Conservation (phyloP, 2,329 filamentous ascomycete genomes). For the Aspergillus thermomutatus region DNA sequence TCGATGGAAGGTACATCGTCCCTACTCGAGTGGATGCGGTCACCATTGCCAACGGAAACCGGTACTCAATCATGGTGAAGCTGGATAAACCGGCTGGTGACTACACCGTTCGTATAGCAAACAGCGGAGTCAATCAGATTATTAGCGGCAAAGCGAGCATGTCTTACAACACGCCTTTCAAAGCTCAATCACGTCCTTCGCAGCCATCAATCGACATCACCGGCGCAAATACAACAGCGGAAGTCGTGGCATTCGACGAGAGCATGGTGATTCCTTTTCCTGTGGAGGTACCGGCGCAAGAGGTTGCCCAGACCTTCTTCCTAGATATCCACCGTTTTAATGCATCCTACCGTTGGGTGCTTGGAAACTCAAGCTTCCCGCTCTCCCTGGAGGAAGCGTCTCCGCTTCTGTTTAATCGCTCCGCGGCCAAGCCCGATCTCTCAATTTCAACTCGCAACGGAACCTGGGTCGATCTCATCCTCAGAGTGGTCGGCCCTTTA, state of each 20-base stretch:
- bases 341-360: constrained; percentile 52
- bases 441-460: constrained; percentile 48
- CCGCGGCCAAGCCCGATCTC: constrained; percentile 40
- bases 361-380: constrained; percentile 42
- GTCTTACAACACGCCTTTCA: constrained; percentile 32
- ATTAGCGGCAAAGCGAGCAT: constrained; percentile 51
- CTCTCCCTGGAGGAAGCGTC: constrained; percentile 34
- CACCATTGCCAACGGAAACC: constrained; percentile 27
- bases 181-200: constrained; percentile 19
- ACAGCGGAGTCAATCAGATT: constrained; percentile 51
- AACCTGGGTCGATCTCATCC: constrained; percentile 57
- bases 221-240: constrained; percentile 40
- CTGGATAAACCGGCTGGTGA: constrained; percentile 45
- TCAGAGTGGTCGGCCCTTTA: constrained; percentile 42
- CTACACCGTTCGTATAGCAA: constrained; percentile 54
- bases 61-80: constrained; percentile 38
- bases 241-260: constrained; percentile 46
- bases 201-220: constrained; percentile 49
- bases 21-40: constrained; percentile 33
- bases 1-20: constrained; percentile 38
- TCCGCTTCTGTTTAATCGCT: constrained; percentile 50
- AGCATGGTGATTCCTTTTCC: constrained; percentile 47
- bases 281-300: constrained; percentile 38
- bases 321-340: constrained; percentile 29
- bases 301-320: constrained; percentile 47